These are phyloP conservation scores for Yamadazyma insecticola DNA, from an alignment of 805 yeast species.

Conservation along the genomic window DNA sequence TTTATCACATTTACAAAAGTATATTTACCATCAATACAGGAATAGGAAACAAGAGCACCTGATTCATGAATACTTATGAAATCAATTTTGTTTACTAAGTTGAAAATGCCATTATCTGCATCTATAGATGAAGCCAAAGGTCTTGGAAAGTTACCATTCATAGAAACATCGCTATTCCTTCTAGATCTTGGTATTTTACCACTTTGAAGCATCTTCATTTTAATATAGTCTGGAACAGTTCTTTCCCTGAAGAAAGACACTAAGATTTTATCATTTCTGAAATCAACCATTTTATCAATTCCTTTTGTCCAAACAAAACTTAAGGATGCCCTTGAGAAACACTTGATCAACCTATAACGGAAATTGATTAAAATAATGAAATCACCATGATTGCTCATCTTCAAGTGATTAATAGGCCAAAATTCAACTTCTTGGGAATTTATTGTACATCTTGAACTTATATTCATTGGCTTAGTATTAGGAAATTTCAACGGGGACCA, in stretches of 20 bases:
- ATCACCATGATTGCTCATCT: constrained; percentile 56
- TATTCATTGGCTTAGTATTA: constrained; percentile 19
- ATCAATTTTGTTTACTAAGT: constrained; percentile 34
- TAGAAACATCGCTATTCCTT: constrained; percentile 29
- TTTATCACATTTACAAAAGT: constrained; percentile 22
- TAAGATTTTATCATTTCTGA: constrained; percentile 33
- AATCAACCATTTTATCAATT: constrained; percentile 10
- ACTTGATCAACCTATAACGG: constrained; percentile 46
- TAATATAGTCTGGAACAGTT: constrained; percentile 45
- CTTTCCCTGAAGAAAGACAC: constrained; percentile 59
- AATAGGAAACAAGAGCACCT: constrained; percentile 47
- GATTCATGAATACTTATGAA: constrained; percentile 48
- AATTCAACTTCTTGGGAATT: constrained; percentile 23
- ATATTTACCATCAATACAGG: constrained; percentile 44
- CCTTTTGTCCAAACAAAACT: constrained; percentile 55
- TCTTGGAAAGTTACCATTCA: constrained; percentile 32
- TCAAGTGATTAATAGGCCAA: constrained; percentile 61
- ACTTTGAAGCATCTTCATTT: constrained; percentile 22
- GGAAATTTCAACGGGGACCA: constrained; percentile 59
- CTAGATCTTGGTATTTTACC: constrained; percentile 20
- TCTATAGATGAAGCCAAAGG: constrained; percentile 4
- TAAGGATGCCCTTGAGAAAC: constrained; percentile 55
- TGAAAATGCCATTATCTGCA: constrained; percentile 1
- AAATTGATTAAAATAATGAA: constrained; percentile 52
- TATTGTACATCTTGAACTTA: constrained; percentile 26